Base-by-base conservation (phyloP, 2,329 filamentous ascomycete species). In the Penicillium sp. region DNA sequence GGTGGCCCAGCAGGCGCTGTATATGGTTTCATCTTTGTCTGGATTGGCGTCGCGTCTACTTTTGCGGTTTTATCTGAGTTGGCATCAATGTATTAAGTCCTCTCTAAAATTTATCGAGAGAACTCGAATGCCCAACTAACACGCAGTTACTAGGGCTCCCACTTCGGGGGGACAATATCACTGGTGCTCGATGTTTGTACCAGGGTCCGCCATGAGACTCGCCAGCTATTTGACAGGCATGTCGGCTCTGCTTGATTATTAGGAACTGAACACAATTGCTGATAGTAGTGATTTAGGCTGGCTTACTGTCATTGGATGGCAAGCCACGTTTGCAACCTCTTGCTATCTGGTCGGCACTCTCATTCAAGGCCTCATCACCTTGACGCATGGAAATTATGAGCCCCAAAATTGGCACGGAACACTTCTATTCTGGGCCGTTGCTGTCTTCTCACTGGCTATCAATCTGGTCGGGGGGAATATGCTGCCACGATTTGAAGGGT, bases 401-500 rank as follows among this genome's bases (percentile, higher is more conserved):
- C 60, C 68, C 13, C 52, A 73, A 19, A 59, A 66, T n/a, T 78
- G 75, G 74, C 76, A 78, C 28, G 68, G 66, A 3, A 74, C 71
- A 1, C 59, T 77, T 26, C 62, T 78, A 6, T 73, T 72, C 61
- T 74, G 69, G 61, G 71, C 64, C 3, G 59, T 73, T 10, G 59
- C 75, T 11, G 29, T 62, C 29, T 50, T 63, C 64, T 11, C 69
- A 5, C 59, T 77, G 5, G 62, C 67, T 23, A 71, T 80, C 55
- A 83, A 83, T 57, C 74, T 74, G 1, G 66, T 76, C 11, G 69
- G 74, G 5, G 75, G 74, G 2, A 72, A 70, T 34, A 57, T 75
- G 1, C 66, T 83, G 2, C 79, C 80, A 1, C 67, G 74, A 13
- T 68, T 82, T 39, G 82, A 85, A 63, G 76, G 77, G 1, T 58